phyloP scores from a whole-genome alignment of 1,284 basidiomycete species.

The Tremellales sp. region DNA sequence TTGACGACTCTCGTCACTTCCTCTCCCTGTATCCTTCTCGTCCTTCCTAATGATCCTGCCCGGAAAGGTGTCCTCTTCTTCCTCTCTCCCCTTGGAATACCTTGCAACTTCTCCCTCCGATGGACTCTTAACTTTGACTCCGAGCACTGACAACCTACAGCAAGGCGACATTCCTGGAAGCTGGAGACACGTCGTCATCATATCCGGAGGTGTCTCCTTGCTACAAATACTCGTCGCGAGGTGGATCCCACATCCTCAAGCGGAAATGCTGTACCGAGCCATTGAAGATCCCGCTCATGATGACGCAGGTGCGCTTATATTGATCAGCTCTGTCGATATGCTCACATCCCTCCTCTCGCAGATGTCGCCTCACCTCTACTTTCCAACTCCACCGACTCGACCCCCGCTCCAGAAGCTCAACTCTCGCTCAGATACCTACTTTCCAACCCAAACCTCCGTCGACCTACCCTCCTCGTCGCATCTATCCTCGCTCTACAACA shows the following conservation, averaged over 20 bases:
- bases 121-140: too few species aligned
- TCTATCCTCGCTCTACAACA: constrained; percentile 75
- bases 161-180: constrained; percentile 40
- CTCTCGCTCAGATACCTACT: constrained; percentile 45
- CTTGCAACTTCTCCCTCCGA: too few species aligned
- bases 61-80: too few species aligned
- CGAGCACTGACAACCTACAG: too few species aligned
- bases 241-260: background rate
- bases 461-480: constrained; percentile 65
- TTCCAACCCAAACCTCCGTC: constrained; percentile 57
- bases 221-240: constrained; percentile 56
- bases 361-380: background rate
- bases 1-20: too few species aligned
- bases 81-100: too few species aligned
- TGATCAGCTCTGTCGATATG: constrained; percentile 1
- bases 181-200: constrained; percentile 71
- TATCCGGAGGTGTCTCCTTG: constrained; percentile 60
- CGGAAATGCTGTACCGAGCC: background rate
- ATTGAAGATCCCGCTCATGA: background rate
- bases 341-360: constrained; percentile 1
- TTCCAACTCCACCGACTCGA: background rate
- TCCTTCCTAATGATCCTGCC: too few species aligned
- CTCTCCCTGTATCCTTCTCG: too few species aligned
- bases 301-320: constrained; percentile 29
- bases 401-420: constrained; percentile 46